Conservation (phyloP, 371 early-diverging fungal species). For the Mortierella sp. region DNA sequence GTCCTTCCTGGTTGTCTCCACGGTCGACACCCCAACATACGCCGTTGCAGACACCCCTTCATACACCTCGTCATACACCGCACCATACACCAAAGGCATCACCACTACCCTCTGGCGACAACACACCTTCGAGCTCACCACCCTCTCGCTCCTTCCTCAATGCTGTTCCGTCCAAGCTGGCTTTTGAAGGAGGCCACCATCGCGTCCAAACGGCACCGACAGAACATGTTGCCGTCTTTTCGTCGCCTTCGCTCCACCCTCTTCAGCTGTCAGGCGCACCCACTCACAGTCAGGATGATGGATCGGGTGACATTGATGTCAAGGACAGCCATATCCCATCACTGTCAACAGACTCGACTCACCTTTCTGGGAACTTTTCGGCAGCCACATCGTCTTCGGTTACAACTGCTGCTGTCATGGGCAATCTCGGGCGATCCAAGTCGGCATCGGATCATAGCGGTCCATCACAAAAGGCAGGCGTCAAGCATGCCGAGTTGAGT, state of each 20-base stretch:
- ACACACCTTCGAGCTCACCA: conserved; percentile 56
- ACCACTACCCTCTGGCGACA: conserved; percentile 52
- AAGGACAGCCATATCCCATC: conserved; percentile 4
- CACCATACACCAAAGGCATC: conserved; percentile 52
- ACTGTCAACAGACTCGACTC: not conserved
- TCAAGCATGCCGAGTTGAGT: conserved; percentile 52
- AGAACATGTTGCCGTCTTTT: conserved; percentile 52
- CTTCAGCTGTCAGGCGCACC: conserved; percentile 33
- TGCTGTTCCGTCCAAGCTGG: conserved; percentile 18
- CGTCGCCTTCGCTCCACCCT: conserved; percentile 43
- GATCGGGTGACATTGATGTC: conserved; percentile 34
- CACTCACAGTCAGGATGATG: conserved; percentile 44
- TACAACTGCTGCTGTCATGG: conserved; percentile 15
- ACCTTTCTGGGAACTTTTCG: conserved; percentile 3
- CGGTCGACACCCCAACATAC: conserved; percentile 49
- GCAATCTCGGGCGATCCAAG: conserved; percentile 47
- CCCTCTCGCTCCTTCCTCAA: conserved; percentile 42
- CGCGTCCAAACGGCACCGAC: conserved; percentile 54
- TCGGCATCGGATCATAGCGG: conserved; percentile 46
- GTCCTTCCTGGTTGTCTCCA: conserved; percentile 50
- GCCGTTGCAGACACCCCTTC: conserved; percentile 46
- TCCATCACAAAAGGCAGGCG: conserved; percentile 25
- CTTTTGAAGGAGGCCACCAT: conserved; percentile 52
- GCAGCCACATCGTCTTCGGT: conserved; percentile 19
- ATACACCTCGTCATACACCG: conserved; percentile 49